Base-by-base conservation (phyloP, 345 rosid genomes). In the Reutealis trisperma region DNA sequence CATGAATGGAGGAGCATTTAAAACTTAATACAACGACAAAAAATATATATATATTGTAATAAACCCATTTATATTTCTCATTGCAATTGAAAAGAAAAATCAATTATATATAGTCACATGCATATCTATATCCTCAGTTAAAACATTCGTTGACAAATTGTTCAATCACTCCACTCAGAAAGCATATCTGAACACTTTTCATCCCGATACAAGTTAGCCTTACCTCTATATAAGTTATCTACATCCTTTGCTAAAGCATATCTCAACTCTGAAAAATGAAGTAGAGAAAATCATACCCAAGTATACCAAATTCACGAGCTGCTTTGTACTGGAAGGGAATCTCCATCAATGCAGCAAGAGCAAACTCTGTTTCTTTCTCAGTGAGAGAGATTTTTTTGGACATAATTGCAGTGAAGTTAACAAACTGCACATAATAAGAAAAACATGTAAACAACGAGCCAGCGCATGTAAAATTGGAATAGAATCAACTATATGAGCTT, bases 271-370 rank as follows among this genome's bases (percentile, higher is more conserved):
- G 3, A 42, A 19, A 66, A 21, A 55, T 63, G 42, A 54, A 59
- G 63, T 62, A 63, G 61, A 7, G 54, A 18, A 67, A 62, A 25
- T 47, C 66, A 14, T 75, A 80, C 83, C 83, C 83, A 0, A 71
- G 21, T 22, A 80, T 30, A 27, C 79, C 76, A 71, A 63, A 65
- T 61, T 80, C 83, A 16, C 15, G 54, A 16, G 79, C 83, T 42
- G 79, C 83, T 55, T 75, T 70, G 67, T 70, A 75, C 49, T 80
- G 83, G 30, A 75, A 0, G 15, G 83, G 79, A 44, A 80, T 80
- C 72, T 80, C 83, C 83, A 80, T 80, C 52, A 80, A 34, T 16
- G 83, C 83, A 64, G 79, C 76, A 11, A 80, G 79, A 55, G 83
- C 79, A 75, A 80, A 80, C 8, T 72, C 72, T 41, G 79, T 63